Evolutionary conservation across 2,329 filamentous ascomycete species (phyloP).

Genomic region (Metarhizium sp.): DNA sequence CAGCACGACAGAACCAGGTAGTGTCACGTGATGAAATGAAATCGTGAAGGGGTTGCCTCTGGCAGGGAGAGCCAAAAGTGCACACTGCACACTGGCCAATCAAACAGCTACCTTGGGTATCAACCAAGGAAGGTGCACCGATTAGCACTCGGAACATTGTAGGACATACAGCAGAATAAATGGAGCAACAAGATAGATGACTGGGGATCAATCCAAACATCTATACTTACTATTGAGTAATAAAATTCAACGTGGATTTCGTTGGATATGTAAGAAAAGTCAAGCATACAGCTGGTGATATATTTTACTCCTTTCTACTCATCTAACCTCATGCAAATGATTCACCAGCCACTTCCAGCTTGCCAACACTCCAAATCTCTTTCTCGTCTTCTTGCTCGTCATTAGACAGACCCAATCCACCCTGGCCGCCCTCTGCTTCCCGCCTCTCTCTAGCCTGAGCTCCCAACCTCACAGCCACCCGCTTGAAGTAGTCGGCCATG

Average conservation of each 20-base stretch:
- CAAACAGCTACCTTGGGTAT: too few relatives aligned
- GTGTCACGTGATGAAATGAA: conserved; percentile 11
- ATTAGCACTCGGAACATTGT: too few relatives aligned
- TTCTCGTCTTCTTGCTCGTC: conserved; percentile 92
- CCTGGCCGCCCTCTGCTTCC: conserved; percentile 83
- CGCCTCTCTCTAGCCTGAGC: conserved; percentile 78
- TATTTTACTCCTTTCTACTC: not conserved
- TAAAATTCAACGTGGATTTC: not conserved
- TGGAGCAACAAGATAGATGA: not conserved
- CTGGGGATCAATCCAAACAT: not conserved
- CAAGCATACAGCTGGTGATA: not conserved
- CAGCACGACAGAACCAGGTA: not conserved
- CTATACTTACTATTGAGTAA: not conserved
- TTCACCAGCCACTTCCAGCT: conserved; percentile 67
- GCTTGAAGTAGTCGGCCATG: conserved; percentile 96
- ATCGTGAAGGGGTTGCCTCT: not conserved
- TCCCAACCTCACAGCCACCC: conserved; percentile 77
- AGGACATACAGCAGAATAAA: too few relatives aligned
- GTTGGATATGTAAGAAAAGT: not conserved
- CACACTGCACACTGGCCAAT: too few relatives aligned
- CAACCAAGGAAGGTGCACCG: too few relatives aligned
- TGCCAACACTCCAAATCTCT: conserved; percentile 93
- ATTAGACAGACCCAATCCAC: conserved; percentile 74
- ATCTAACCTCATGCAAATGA: conserved; percentile 29
- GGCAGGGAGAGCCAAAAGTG: too few relatives aligned